Conservation (phyloP, 352 stramenopile genomes). For the Phytophthora niederhauseri region DNA sequence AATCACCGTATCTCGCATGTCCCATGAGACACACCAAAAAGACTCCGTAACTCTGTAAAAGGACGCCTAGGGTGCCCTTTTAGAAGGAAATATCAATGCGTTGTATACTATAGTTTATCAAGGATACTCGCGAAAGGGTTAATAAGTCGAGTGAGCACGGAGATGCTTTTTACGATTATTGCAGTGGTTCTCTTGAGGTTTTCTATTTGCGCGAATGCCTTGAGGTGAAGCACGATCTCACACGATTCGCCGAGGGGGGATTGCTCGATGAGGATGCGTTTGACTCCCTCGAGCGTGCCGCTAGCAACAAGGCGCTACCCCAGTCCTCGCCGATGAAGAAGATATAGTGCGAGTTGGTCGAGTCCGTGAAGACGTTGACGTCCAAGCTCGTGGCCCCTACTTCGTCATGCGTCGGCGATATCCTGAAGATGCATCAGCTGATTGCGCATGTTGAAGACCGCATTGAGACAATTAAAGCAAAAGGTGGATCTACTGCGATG, state of each 20-base stretch:
- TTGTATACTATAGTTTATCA: too few species aligned
- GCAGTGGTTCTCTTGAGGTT: not conserved
- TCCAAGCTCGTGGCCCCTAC: not conserved
- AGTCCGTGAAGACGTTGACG: not conserved
- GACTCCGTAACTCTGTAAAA: too few species aligned
- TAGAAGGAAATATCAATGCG: too few species aligned
- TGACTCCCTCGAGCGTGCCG: constrained; percentile 7
- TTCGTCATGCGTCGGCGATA: not conserved
- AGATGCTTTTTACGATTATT: constrained; percentile 13
- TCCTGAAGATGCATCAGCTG: constrained; percentile 12
- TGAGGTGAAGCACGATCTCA: constrained; percentile 16
- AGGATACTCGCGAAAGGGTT: too few species aligned
- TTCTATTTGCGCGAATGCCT: constrained; percentile 13
- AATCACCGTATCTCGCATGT: too few species aligned
- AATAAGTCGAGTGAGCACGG: constrained; percentile 3
- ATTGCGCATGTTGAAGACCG: constrained; percentile 13
- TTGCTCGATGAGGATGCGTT: constrained; percentile 7
- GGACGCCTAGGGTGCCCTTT: too few species aligned
- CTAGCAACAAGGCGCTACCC: not conserved
- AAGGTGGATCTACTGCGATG: not conserved
- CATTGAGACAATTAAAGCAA: not conserved
- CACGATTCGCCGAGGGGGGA: constrained; percentile 6
- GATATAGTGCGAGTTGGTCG: constrained; percentile 2
- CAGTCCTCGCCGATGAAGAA: constrained; percentile 6
- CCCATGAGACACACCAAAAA: too few species aligned